These are phyloP conservation scores for Neofusicoccum laricinum DNA, from an alignment of 2,329 filamentous ascomycete genomes.

Conservation along the genomic window DNA sequence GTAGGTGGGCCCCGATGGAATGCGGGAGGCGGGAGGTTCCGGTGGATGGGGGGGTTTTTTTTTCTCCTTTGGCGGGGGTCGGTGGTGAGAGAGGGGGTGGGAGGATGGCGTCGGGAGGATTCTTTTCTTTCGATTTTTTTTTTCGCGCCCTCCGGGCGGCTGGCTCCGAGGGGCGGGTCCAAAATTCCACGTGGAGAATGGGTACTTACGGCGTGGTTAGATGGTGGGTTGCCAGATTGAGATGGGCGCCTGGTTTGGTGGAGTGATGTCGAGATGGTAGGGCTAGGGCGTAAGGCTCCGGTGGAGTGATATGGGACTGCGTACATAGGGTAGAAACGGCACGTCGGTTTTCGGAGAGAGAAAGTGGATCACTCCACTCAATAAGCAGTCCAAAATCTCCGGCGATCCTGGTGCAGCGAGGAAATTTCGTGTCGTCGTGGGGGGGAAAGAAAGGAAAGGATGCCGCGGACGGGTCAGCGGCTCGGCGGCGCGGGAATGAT, in stretches of 20 bases:
- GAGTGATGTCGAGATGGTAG: background rate
- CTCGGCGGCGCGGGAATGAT: background rate
- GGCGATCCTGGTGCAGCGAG: background rate
- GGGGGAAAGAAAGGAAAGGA: too few species aligned
- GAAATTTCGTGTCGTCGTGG: too few species aligned
- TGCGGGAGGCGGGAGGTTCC: background rate
- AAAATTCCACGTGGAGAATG: background rate
- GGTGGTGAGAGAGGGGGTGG: too few species aligned
- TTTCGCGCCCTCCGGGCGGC: too few species aligned
- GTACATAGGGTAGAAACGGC: background rate
- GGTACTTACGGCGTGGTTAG: background rate
- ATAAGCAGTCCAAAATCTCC: background rate
- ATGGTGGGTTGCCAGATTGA: background rate
- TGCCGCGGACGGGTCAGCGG: too few species aligned
- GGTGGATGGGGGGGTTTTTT: background rate
- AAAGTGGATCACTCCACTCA: background rate
- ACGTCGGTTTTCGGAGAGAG: background rate
- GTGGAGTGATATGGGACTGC: slow-evolving; percentile 9
- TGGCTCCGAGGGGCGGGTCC: too few species aligned
- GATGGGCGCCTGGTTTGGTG: background rate
- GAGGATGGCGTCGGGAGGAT: too few species aligned
- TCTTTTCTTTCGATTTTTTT: too few species aligned
- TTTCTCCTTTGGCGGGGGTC: too few species aligned
- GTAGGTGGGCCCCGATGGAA: too few species aligned
- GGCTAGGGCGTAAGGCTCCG: background rate